Evolutionary conservation across 805 yeast species (phyloP).

Genomic region (Blastobotrys chiropterorum): DNA sequence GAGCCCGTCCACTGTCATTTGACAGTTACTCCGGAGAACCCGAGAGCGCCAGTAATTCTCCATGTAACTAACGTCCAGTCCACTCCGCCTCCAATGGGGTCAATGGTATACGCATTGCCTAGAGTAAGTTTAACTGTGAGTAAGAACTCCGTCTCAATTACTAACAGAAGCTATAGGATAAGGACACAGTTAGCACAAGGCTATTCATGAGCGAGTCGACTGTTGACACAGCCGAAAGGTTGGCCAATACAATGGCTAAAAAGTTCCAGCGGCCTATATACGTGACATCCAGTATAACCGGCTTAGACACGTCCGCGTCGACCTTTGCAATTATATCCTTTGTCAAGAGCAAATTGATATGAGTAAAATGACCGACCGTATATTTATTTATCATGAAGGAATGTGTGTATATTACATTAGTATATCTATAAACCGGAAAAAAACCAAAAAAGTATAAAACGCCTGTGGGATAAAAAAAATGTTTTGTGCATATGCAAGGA

Average conservation of each 20-base stretch:
- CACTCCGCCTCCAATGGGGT: conserved; percentile 13
- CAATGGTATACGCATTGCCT: conserved; percentile 15
- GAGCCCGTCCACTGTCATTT: conserved; percentile 11
- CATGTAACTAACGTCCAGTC: conserved; percentile 4
- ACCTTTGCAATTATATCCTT: neutral
- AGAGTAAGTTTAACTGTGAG: too few relatives aligned
- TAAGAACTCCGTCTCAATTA: too few relatives aligned
- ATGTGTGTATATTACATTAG: neutral
- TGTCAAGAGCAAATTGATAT: neutral
- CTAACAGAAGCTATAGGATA: neutral
- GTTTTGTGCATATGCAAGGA: neutral
- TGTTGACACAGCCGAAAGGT: conserved; percentile 15
- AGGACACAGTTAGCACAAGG: conserved; percentile 7
- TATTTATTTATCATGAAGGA: neutral
- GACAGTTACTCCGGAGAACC: conserved; percentile 9
- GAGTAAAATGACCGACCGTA: neutral
- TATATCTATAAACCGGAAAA: neutral
- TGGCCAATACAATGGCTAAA: conserved; percentile 12
- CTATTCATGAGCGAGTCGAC: conserved; percentile 12
- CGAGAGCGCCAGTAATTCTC: conserved; percentile 9
- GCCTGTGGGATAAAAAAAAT: neutral
- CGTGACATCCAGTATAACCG: conserved; percentile 10
- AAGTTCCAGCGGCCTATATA: conserved; percentile 15
- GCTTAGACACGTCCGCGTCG: neutral
- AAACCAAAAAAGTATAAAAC: neutral